These are phyloP conservation scores for Trametes maxima DNA, from an alignment of 768 basidiomycete species.

Conservation along the genomic window DNA sequence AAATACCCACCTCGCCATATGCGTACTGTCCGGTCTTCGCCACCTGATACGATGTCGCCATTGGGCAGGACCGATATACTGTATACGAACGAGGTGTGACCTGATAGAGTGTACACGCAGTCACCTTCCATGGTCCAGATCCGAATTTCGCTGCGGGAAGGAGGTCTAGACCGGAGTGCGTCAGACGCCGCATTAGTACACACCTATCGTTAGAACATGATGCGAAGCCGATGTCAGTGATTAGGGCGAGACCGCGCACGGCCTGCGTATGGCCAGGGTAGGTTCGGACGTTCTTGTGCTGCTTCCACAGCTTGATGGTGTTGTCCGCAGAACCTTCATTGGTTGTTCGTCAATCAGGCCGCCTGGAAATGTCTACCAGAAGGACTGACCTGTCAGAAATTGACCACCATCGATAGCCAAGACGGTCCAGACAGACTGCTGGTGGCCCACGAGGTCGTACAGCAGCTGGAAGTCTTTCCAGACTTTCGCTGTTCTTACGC, in stretches of 20 bases:
- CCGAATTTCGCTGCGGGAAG: constrained; percentile 71
- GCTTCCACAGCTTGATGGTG: constrained; percentile 86
- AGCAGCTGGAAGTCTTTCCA: constrained; percentile 79
- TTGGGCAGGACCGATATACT: constrained; percentile 79
- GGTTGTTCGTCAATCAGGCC: neutral
- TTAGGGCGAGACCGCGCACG: constrained; percentile 79
- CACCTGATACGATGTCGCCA: constrained; percentile 85
- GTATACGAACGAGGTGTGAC: constrained; percentile 98
- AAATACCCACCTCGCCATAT: constrained; percentile 78
- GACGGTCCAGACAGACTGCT: constrained; percentile 95
- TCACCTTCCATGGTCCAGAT: constrained; percentile 90
- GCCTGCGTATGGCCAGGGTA: constrained; percentile 90
- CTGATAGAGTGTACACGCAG: constrained; percentile 75
- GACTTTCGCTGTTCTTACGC: constrained; percentile 86
- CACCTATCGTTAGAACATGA: constrained; percentile 95
- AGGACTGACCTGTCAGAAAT: constrained; percentile 73
- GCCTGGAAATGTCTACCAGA: neutral
- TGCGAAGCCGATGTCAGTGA: constrained; percentile 90
- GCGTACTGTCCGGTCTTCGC: constrained; percentile 92
- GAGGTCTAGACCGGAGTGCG: constrained; percentile 7
- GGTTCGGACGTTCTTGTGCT: constrained; percentile 72
- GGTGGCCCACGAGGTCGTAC: constrained; percentile 81
- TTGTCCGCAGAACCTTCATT: constrained; percentile 87
- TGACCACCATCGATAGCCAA: constrained; percentile 74
- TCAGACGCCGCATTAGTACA: constrained; percentile 19